Evolutionary conservation across 2,329 filamentous ascomycete genomes (phyloP).

Genomic region (Aspergillus vadensis): DNA sequence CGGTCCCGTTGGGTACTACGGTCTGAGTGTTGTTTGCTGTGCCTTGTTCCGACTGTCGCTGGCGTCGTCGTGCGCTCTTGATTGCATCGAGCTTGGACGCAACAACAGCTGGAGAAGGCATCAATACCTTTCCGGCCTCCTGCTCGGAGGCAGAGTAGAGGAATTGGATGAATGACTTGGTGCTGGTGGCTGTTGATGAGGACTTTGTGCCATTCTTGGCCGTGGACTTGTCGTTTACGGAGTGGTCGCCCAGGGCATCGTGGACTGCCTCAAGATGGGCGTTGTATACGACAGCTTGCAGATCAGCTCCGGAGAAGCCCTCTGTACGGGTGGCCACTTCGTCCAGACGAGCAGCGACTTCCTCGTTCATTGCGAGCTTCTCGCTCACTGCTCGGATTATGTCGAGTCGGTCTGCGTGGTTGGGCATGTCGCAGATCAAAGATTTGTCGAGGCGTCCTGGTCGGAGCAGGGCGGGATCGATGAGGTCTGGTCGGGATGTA

Average conservation of each 20-base stretch:
- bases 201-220: constrained; percentile 32
- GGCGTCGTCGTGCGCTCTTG: constrained; percentile 68
- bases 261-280: constrained; percentile 97
- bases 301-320: constrained; percentile 89
- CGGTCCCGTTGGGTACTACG: constrained; percentile 26
- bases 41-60: constrained; percentile 55
- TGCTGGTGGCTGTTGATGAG: constrained; percentile 38
- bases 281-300: constrained; percentile 94
- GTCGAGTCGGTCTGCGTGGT: constrained; percentile 76
- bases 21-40: constrained; percentile 16
- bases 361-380: constrained; percentile 72
- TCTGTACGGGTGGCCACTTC: constrained; percentile 79
- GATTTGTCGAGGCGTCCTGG: constrained; percentile 94
- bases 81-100: constrained; percentile 79
- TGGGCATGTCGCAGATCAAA: constrained; percentile 85
- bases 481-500: constrained; percentile 88
- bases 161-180: constrained; percentile 72
- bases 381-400: constrained; percentile 82
- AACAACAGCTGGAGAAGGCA: constrained; percentile 78
- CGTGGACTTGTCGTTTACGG: constrained; percentile 49
- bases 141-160: constrained; percentile 66
- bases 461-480: constrained; percentile 87
- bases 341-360: constrained; percentile 64
- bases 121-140: constrained; percentile 56
- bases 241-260: constrained; percentile 71